Evolutionary conservation across 2,329 filamentous ascomycete species (phyloP).

Genomic region (Zelopaecilomyces penicillatus): DNA sequence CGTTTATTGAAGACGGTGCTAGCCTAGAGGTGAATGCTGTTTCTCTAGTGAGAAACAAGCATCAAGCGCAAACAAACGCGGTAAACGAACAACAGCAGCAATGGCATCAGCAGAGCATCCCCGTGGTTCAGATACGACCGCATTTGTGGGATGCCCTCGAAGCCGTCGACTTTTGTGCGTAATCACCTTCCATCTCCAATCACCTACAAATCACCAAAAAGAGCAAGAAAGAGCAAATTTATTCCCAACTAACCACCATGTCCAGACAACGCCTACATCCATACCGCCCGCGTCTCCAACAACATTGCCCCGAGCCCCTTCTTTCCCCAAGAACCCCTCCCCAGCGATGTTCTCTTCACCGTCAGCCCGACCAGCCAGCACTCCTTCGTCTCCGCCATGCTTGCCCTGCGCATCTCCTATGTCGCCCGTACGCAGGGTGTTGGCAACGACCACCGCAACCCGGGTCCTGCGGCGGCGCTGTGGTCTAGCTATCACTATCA

Average conservation of each 20-base stretch:
- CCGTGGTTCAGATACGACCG: neutral
- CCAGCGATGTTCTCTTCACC: neutral
- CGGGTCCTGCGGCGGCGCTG: constrained; percentile 1
- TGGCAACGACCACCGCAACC: neutral
- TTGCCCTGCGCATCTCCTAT: neutral
- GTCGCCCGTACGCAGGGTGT: constrained; percentile 1
- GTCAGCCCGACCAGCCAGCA: constrained; percentile 3
- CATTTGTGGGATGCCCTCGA: constrained; percentile 2
- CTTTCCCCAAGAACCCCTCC: neutral
- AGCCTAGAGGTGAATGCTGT: too few species aligned
- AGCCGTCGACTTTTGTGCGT: constrained; percentile 3
- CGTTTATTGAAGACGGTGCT: too few species aligned
- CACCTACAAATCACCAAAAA: neutral
- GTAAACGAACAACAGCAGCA: too few species aligned
- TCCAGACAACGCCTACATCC: constrained; percentile 1
- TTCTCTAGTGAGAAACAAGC: neutral
- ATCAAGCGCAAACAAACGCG: too few species aligned
- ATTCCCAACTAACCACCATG: neutral
- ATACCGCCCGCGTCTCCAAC: constrained; percentile 1
- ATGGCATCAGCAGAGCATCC: neutral
- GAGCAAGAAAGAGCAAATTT: too few species aligned
- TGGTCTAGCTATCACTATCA: constrained; percentile 4
- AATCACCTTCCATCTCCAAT: too few species aligned
- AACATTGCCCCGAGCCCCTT: neutral
- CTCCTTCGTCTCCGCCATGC: constrained; percentile 1